Evolutionary conservation across 1,284 basidiomycete genomes (phyloP).

Genomic region (Lignosus rhinocerotis): DNA sequence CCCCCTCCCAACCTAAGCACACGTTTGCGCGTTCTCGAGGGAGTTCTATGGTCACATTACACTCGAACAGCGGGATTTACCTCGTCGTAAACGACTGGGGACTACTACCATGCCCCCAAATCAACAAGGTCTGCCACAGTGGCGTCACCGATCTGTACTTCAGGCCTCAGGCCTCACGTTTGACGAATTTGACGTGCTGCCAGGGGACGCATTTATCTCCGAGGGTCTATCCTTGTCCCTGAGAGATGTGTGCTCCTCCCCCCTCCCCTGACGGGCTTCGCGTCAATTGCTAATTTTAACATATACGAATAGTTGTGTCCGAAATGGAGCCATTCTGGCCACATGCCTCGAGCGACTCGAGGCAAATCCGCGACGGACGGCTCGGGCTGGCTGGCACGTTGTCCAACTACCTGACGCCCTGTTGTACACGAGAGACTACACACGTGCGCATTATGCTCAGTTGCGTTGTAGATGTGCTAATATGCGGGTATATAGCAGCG

Average conservation of each 20-base stretch:
- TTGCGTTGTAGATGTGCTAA: too few species aligned
- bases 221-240: too few species aligned
- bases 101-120: too few species aligned
- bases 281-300: too few species aligned
- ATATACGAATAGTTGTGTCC: too few species aligned
- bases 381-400: neutral
- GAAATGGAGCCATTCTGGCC: neutral
- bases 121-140: neutral
- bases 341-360: neutral
- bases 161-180: neutral
- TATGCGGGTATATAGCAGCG: too few species aligned
- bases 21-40: neutral
- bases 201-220: neutral
- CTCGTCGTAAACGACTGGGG: conserved; percentile 8
- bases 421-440: neutral
- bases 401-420: neutral
- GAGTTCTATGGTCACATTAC: too few species aligned
- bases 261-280: too few species aligned
- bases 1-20: neutral
- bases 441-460: too few species aligned
- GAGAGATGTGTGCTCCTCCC: too few species aligned
- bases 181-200: neutral
- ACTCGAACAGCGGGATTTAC: too few species aligned
- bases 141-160: neutral
- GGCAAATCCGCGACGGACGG: conserved; percentile 7